Base-by-base conservation (phyloP, 345 rosid genomes). In the Murraya koenigii region DNA sequence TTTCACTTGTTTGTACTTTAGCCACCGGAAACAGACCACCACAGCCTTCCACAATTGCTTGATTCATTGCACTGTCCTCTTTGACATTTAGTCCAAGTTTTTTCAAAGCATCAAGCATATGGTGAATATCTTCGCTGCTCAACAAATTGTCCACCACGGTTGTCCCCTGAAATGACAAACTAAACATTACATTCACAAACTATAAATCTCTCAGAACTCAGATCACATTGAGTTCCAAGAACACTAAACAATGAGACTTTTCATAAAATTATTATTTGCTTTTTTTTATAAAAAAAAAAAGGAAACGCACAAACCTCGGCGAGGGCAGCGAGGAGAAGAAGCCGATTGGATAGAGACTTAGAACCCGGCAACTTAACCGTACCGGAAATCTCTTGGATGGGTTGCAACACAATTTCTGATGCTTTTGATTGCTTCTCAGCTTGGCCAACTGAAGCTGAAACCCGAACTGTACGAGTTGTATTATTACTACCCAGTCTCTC, bases 281-380 rank as follows among this genome's bases (percentile, higher is more conserved):
- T 30, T 30, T 30, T 30, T 30, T 30, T 2, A 41, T 39, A 5
- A 23, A 35, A 8, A 52, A 76, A 66, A 67, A 1, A 22, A 60
- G 20, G 17, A 72, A n/a, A 65, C 14, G 7, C 23, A 33, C 61
- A 72, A 77, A 93, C 98, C 98, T 94, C 91, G 44, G 98, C 89
- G 52, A 96, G 87, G 77, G 97, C 97, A 54, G 99, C 97, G 13
- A 94, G 97, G 59, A 96, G 99, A 66, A 96, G 89, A 76, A 96
- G 83, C 83, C 99, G 90, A 80, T 96, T 94, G 9, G 99, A 96
- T 0, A 96, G 86, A 11, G 99, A 96, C 83, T 96, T 96, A 25
- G 99, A 95, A 39, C 99, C 99, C 15, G 99, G 99, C 67, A 94
- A 81, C 71, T 84, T 88, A 72, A 96, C 88, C 15, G 89, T 88